phyloP scores from a whole-genome alignment of 108 stramenopile species.

The Parietichytrium sp. region DNA sequence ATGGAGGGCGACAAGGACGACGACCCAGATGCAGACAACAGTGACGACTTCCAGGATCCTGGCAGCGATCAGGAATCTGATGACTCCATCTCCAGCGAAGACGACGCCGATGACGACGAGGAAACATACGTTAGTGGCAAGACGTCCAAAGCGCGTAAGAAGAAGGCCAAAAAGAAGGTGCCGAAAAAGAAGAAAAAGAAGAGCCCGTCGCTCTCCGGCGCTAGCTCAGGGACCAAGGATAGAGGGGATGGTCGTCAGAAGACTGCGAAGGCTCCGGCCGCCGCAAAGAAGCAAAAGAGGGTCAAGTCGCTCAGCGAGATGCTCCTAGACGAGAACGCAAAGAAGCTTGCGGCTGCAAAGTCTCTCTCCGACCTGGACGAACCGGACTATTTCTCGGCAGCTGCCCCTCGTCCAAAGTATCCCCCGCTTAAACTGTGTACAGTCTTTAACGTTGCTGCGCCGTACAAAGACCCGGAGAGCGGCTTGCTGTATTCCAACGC shows the following conservation, averaged over 20 bases:
- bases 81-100: not conserved
- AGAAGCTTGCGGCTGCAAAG: not conserved
- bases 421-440: not conserved
- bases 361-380: not conserved
- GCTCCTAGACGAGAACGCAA: not conserved
- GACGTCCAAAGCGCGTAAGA: not conserved
- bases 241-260: no score
- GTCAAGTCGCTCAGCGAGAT: not conserved
- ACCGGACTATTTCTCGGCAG: not conserved
- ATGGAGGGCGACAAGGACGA: constrained; percentile 4
- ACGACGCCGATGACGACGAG: not conserved
- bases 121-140: no score
- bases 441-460: not conserved
- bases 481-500: not conserved
- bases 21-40: not conserved
- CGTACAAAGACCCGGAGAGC: constrained; percentile 34
- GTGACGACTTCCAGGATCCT: not conserved
- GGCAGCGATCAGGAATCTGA: not conserved
- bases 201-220: not conserved
- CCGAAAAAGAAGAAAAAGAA: not conserved
- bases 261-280: not conserved
- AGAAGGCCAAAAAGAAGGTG: not conserved
- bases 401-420: not conserved
- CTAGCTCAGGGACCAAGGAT: not conserved
- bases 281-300: not conserved